A percentile compares a stretch with the other conserved stretches of the same genome.
Conservation (phyloP, 176 grass and related monocot species). For the Coix lacrymajobi region DNA sequence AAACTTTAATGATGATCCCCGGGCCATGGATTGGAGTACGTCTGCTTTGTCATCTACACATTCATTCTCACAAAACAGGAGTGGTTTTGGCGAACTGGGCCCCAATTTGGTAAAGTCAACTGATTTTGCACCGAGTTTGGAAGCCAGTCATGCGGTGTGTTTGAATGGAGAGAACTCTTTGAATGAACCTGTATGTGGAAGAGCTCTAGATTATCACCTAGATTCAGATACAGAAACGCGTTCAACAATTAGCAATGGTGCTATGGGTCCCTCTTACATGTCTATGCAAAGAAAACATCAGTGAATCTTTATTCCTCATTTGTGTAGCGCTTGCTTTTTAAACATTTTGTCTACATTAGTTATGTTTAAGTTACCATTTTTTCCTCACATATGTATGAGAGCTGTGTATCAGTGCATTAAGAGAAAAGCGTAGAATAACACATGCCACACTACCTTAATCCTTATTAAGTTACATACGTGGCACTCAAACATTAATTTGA, state of each 20-base stretch:
- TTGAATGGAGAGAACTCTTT: conserved; percentile 22
- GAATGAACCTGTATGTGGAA: conserved; percentile 21
- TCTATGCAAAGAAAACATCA: conserved; percentile 7
- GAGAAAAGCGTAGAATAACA: background rate
- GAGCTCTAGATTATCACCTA: conserved; percentile 15
- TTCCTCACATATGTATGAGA: background rate
- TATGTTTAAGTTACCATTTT: background rate
- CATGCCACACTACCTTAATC: background rate
- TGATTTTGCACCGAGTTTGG: conserved; percentile 6
- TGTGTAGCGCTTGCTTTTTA: background rate
- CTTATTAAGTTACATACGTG: background rate
- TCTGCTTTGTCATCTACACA: conserved; percentile 22
- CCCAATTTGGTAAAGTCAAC: conserved; percentile 12
- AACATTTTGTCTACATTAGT: background rate
- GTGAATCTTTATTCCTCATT: conserved; percentile 1
- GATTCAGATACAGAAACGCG: conserved; percentile 24
- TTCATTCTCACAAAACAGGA: conserved; percentile 17
- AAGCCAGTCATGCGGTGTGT: conserved; percentile 29
- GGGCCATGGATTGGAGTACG: background rate
- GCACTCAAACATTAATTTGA: background rate
- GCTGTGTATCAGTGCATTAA: background rate
- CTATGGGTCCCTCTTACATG: background rate
- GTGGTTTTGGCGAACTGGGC: conserved; percentile 9
- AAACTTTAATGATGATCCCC: conserved; percentile 28
- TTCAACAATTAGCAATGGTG: conserved; percentile 11